Evolutionary conservation across 2,329 filamentous ascomycete species (phyloP), one percentile per base, ranked within the genome.

Genomic region (Trichoderma polysporum): DNA sequence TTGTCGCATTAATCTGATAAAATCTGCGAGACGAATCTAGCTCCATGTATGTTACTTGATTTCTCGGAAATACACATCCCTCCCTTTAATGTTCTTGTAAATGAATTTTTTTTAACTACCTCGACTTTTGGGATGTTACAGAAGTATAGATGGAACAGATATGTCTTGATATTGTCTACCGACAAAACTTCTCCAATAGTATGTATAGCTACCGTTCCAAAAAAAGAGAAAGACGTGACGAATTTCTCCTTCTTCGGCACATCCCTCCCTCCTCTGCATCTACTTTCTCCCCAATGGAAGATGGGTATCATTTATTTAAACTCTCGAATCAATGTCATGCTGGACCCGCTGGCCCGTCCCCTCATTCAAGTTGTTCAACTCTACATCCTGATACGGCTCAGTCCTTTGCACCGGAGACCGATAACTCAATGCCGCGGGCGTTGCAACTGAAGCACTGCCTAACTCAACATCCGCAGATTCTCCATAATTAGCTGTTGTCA

Each of bases 351-450:
- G 52, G 15, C 19, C 29, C 19, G 25, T 64, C 47, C 64, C 52
- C 29, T 58, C 45, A 17, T 70, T 60, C 68, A 75, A 60, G 19
- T 70, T 69, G 65, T 68, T 65, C 22, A 79, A 57, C 68, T 79
- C 77, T 13, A 79, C 77, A 47, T 78, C 75, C 49, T 78, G 72
- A 27, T 75, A 78, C 37, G 19, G 71, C 60, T 47, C 69, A 66
- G 22, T 29, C 54, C 47, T 27, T 9, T 37, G 65, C 15, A 25
- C 53, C 19, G 61, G 63, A 22, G 45, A 39, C 15, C 70, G 71
- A 15, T 72, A 64, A 45, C 63, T 71, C 19, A 69, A 29, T n/a
- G 59, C 64, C 45, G 56, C 64, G 15, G 66, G 61, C 19, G 64
- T 50, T 9, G 61, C 41, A 9, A 56, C 47, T 10, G 66, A 31